Base-by-base conservation (phyloP, 1,284 basidiomycete genomes). In the Calocybe gambosa region DNA sequence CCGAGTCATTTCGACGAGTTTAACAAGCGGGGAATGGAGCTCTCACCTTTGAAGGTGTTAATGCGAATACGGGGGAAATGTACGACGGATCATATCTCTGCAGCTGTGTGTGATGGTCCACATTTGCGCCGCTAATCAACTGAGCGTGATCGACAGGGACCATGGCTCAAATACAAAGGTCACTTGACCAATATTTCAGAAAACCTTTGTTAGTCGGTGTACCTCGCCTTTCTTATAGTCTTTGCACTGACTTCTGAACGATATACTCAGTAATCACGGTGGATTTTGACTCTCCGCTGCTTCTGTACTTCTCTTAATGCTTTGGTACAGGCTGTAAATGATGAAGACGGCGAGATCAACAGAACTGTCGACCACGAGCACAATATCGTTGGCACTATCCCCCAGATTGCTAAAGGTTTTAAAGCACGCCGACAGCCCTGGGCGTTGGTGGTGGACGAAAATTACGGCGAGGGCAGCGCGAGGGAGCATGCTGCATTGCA, bases 101-200 rank as follows among this genome's bases (percentile, higher is more conserved):
- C 94, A 41, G 94, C 93, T 23, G 86, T 88, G 56, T 43, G 78
- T 65, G n/a, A 4, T 20, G 25, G n/a, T 40, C 16, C 18, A 10
- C 36, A 15, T 25, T 15, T 16, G 5, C 9, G n/a, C n/a, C 18
- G 34, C 25, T 19, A 20, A 43, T 21, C 41, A 28, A 43, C 31
- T 45, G 42, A 15, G 26, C 13, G 13, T 29, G 34, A 10, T 46
- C 31, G 20, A 41, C 56, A 89, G 86, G 93, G 93, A 1, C 89
- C 92, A 33, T 99, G 96, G 96, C 71, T 99, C 55, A 98, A 98
- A 73, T 99, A 96, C 74, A 99, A 93, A 63, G 89, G 94, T 0
- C 94, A 99, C 68, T 73, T 99, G 35, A 88, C 85, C 36, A 97
- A 98, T 66, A 93, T 98, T 50, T 93, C 94, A 1, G 93, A 98